These are phyloP conservation scores for Calocera viscosa DNA, from an alignment of 768 basidiomycete species.

Conservation along the genomic window DNA sequence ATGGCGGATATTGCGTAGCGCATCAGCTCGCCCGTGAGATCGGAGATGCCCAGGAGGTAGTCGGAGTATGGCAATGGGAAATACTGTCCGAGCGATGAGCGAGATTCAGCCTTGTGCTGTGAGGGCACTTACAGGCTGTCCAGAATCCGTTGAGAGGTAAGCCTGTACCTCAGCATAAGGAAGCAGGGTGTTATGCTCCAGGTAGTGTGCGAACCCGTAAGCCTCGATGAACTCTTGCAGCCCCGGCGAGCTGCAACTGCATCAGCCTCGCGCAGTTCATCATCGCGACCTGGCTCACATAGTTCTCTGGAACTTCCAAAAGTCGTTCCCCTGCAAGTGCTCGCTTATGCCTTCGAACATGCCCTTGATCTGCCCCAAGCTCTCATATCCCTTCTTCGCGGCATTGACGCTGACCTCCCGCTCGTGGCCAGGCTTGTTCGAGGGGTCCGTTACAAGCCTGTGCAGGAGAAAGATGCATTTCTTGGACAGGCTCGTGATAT, in stretches of 20 bases:
- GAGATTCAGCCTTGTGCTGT: constrained; percentile 6
- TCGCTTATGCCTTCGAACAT: constrained; percentile 50
- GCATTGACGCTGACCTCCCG: constrained; percentile 31
- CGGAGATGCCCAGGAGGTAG: constrained; percentile 83
- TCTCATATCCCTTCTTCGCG: constrained; percentile 41
- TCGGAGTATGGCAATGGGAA: constrained; percentile 67
- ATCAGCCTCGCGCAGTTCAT: constrained; percentile 19
- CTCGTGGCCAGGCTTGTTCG: background rate
- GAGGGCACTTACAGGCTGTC: constrained; percentile 43
- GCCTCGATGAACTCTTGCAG: constrained; percentile 96
- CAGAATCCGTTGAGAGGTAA: constrained; percentile 47
- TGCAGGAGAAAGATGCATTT: constrained; percentile 89
- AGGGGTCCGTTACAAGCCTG: constrained; percentile 46
- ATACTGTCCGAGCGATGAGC: constrained; percentile 36
- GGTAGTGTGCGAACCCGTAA: constrained; percentile 74
- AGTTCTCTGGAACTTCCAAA: constrained; percentile 52
- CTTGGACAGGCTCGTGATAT: constrained; percentile 68
- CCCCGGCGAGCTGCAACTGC: constrained; percentile 33
- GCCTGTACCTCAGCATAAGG: constrained; percentile 54
- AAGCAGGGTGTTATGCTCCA: constrained; percentile 56
- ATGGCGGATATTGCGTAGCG: constrained; percentile 81
- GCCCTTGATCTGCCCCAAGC: constrained; percentile 51
- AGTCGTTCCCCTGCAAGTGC: constrained; percentile 54
- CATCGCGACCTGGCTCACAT: constrained; percentile 34
- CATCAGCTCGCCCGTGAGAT: constrained; percentile 96